A percentile compares a stretch with the other conserved stretches of the same genome.
Evolutionary conservation across 768 basidiomycete species (phyloP).

Genomic region (Tricholoma sp.): DNA sequence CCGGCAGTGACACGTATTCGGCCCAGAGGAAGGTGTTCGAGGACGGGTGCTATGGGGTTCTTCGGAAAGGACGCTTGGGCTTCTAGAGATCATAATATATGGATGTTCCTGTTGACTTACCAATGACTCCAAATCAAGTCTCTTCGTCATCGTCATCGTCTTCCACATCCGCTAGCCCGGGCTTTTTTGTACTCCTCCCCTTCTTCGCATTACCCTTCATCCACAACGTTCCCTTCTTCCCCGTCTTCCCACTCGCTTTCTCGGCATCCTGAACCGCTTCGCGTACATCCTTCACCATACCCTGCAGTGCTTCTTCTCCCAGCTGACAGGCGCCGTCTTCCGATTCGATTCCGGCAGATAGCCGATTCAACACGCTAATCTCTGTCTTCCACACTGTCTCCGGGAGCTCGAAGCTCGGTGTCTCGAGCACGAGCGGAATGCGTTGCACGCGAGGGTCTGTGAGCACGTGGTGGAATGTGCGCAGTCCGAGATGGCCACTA

Average conservation of each 20-base stretch:
- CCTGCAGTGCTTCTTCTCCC: constrained; percentile 6
- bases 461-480: constrained; percentile 60
- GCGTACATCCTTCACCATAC: constrained; percentile 15
- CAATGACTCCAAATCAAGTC: too few relatives aligned
- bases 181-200: constrained; percentile 17
- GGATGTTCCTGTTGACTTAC: too few relatives aligned
- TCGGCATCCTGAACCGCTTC: constrained; percentile 6
- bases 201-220: not conserved
- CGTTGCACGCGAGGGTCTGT: constrained; percentile 68
- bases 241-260: constrained; percentile 4
- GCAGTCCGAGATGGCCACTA: constrained; percentile 66
- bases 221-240: too few relatives aligned
- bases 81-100: too few relatives aligned
- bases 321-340: not conserved
- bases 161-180: constrained; percentile 12
- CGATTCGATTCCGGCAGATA: constrained; percentile 25
- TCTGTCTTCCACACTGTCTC: too few relatives aligned
- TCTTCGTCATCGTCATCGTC: constrained; percentile 13
- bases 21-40: not conserved
- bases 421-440: too few relatives aligned
- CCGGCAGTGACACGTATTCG: not conserved
- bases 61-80: too few relatives aligned
- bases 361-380: constrained; percentile 48
- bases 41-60: not conserved
- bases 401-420: constrained; percentile 58